Evolutionary conservation across 2,329 filamentous ascomycete genomes (phyloP).

Genomic region (Onygenales sp.): DNA sequence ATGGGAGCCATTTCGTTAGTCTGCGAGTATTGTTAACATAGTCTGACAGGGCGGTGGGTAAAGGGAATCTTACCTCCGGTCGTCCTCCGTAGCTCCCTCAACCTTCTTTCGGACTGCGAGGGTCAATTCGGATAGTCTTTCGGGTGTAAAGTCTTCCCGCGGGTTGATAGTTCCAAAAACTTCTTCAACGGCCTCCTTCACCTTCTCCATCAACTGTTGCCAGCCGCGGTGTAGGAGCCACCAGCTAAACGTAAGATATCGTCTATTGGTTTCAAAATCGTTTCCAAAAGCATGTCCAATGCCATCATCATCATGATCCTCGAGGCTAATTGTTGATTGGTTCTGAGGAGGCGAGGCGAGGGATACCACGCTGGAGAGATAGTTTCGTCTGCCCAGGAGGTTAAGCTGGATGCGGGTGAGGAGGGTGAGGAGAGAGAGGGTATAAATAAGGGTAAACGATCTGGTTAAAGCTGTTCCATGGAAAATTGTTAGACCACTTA

Average conservation of each 20-base stretch:
- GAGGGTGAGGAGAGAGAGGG: constrained; percentile 76
- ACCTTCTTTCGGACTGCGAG: constrained; percentile 75
- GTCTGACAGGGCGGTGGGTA: constrained; percentile 1
- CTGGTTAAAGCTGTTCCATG: constrained; percentile 64
- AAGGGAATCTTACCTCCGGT: constrained; percentile 40
- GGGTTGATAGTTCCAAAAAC: constrained; percentile 85
- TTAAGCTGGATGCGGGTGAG: constrained; percentile 94
- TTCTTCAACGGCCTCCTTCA: constrained; percentile 76
- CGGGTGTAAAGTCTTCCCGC: constrained; percentile 75
- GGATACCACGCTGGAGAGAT: constrained; percentile 89
- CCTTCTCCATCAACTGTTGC: constrained; percentile 68
- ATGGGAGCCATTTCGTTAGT: constrained; percentile 65
- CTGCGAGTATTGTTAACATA: constrained; percentile 20
- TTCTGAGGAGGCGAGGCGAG: constrained; percentile 67
- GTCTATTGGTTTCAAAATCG: constrained; percentile 92
- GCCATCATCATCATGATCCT: constrained; percentile 88
- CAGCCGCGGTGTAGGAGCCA: constrained; percentile 91
- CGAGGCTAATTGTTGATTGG: constrained; percentile 69
- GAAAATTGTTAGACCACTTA: constrained; percentile 3
- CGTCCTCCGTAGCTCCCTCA: constrained; percentile 62
- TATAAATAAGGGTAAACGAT: constrained; percentile 86
- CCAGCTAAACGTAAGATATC: constrained; percentile 95
- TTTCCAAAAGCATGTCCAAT: constrained; percentile 70
- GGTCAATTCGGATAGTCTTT: constrained; percentile 69
- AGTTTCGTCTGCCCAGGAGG: constrained; percentile 87